phyloP scores from a whole-genome alignment of 345 rosid genomes.

The Bretschneidera sinensis region DNA sequence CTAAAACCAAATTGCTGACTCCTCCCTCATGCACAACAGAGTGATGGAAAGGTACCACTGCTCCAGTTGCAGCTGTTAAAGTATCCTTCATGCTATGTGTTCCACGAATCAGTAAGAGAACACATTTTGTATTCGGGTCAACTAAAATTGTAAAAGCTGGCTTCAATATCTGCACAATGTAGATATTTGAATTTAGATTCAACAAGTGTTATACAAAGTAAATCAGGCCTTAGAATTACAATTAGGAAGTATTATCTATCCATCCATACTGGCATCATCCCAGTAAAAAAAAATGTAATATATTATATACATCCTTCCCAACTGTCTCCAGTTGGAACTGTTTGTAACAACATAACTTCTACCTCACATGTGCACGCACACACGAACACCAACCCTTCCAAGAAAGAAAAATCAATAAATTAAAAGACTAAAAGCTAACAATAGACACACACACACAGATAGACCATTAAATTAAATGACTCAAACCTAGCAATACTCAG shows the following conservation, averaged over 20 bases:
- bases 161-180: slow-evolving; percentile 71
- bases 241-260: too few species aligned
- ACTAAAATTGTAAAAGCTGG: slow-evolving; percentile 89
- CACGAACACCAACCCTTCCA: neutral
- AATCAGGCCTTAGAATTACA: too few species aligned
- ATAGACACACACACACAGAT: too few species aligned
- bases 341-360: too few species aligned
- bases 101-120: slow-evolving; percentile 83
- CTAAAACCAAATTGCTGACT: slow-evolving; percentile 78
- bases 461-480: too few species aligned
- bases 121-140: slow-evolving; percentile 53
- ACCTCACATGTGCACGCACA: too few species aligned
- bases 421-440: too few species aligned
- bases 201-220: neutral
- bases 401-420: neutral
- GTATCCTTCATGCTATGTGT: slow-evolving; percentile 97
- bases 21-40: slow-evolving; percentile 83
- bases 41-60: slow-evolving; percentile 92
- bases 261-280: too few species aligned
- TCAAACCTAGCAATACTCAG: too few species aligned
- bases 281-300: too few species aligned
- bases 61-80: slow-evolving; percentile 96
- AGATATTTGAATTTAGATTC: neutral
- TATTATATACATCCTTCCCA: neutral
- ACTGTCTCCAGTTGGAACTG: too few species aligned